Base-by-base conservation (phyloP, 2,329 filamentous ascomycete species). In the Penicillium sp. region DNA sequence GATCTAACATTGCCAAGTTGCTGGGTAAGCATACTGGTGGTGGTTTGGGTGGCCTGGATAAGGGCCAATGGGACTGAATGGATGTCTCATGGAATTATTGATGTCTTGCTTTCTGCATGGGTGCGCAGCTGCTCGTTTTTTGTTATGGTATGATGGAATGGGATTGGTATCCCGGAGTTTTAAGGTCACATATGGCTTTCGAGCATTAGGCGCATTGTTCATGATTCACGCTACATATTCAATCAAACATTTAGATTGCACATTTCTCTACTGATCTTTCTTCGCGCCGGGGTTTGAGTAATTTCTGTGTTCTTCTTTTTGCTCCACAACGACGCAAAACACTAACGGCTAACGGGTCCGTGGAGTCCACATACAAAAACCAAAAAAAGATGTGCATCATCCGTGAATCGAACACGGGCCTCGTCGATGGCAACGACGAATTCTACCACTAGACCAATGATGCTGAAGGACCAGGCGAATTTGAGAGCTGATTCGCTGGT, bases 381-480 rank as follows among this genome's bases (percentile, higher is more conserved):
- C 2, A 27, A 25, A 54, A 61, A 63, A 43, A 38, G 27, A 23
- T 54, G 46, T 68, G 63, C 63, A 69, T 67, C 63, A 75, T 75
- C 75, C 75, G 75, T 74, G 75, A 77, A 77, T 77, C 75, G 75
- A 77, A 77, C 75, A 74, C 74, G 75, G 74, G 75, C 74, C 75
- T 76, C 75, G 69, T 77, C 75, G 75, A 77, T 76, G 73, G 73
- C 73, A 75, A 75, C 73, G 73, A 75, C 68, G 72, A 75, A 75
- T 75, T 75, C 73, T 75, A 76, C 73, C 73, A 76, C 73, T 76
- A 76, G 73, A 76, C 73, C 73, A 76, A 75, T 73, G 72, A 75
- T 76, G 73, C 73, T 71, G 17, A 1, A 0, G 12, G 0, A 47
- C 13, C 41, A 41, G 12, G 27, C 17, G 25, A n/a, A 35, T 25